Evolutionary conservation across 2,329 filamentous ascomycete species (phyloP).

Genomic region (Whalleya microplaca): DNA sequence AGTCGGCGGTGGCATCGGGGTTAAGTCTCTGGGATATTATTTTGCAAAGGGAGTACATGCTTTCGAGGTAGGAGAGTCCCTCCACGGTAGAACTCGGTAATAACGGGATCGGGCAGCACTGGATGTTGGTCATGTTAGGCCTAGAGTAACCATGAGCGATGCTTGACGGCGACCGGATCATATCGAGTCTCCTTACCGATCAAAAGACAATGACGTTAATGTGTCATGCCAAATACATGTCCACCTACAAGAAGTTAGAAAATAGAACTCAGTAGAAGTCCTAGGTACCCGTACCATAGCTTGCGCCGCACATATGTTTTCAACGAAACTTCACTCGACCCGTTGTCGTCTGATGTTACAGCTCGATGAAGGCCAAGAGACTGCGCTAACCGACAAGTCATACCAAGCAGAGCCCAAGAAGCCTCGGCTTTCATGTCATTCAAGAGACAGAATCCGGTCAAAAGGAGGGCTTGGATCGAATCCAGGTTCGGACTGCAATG

Average conservation of each 20-base stretch:
- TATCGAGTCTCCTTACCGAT: conserved; percentile 49
- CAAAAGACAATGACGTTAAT: conserved; percentile 67
- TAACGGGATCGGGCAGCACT: conserved; percentile 57
- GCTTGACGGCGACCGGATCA: not conserved
- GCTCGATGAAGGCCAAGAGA: conserved; percentile 64
- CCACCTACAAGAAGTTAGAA: conserved; percentile 46
- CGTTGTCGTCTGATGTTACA: conserved; percentile 50
- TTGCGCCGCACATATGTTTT: conserved; percentile 60
- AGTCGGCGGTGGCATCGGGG: conserved; percentile 54
- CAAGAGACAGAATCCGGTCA: conserved; percentile 65
- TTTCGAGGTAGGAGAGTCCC: conserved; percentile 63
- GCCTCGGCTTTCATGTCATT: conserved; percentile 74
- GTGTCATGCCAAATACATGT: conserved; percentile 70
- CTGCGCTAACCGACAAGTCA: conserved; percentile 68
- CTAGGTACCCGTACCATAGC: conserved; percentile 50
- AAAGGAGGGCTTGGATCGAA: conserved; percentile 65
- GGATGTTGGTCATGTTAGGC: conserved; percentile 65
- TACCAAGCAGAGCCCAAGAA: conserved; percentile 66
- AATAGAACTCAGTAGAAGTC: not conserved
- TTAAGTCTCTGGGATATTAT: conserved; percentile 62
- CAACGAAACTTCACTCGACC: conserved; percentile 47
- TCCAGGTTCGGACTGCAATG: conserved; percentile 61
- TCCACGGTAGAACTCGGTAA: conserved; percentile 46
- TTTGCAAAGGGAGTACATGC: conserved; percentile 67
- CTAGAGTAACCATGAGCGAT: conserved; percentile 38